Evolutionary conservation across 805 yeast genomes (phyloP), one percentile per base, ranked within the genome.

Genomic region (Teunomyces cretensis): DNA sequence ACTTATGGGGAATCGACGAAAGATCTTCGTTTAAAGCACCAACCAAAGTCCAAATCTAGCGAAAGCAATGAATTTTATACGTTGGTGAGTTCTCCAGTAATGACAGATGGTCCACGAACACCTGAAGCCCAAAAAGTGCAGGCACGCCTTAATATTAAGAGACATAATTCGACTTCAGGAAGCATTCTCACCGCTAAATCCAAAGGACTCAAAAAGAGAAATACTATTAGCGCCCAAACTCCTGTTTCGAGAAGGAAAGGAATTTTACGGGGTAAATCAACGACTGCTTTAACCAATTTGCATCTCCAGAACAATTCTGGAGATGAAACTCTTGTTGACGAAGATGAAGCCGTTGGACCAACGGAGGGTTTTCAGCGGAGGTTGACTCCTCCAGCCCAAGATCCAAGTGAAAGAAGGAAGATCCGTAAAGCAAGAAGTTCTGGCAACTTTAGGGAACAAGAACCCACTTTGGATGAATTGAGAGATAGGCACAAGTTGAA

Each of bases 361-460:
- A 11, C 28, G 12, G 17, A 16, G 16, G 3, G 9, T 9, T 12
- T 16, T 8, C 33, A 19, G 6, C 26, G 28, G 5, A n/a, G 6
- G 11, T 27, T 9, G n/a, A 6, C 33, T 4, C 16, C 27, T 12
- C 26, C 33, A 4, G 12, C 27, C 4, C 26, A 24, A 26, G 12
- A 26, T 26, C 9, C 28, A 30, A 16, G 16, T 17, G 40, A 36
- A 26, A 43, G 32, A 33, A 50, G 39, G 14, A 47, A 37, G 14
- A 55, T 57, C 24, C 56, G 69, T 4, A 67, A 68, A 39, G 70
- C 73, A 1, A 61, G 55, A 43, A 67, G 72, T 39, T 65, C 73
- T 2, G 65, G 65, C 1, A 70, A 65, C 45, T 66, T 69, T 41
- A 44, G 30, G 32, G 45, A 42, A 14, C 24, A 8, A 14, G 15